Percentiles rank a stretch among this genome's conserved stretches.
Evolutionary conservation across 306 rosid genomes (phyloP).

Genomic region (Quercus wislizeni): DNA sequence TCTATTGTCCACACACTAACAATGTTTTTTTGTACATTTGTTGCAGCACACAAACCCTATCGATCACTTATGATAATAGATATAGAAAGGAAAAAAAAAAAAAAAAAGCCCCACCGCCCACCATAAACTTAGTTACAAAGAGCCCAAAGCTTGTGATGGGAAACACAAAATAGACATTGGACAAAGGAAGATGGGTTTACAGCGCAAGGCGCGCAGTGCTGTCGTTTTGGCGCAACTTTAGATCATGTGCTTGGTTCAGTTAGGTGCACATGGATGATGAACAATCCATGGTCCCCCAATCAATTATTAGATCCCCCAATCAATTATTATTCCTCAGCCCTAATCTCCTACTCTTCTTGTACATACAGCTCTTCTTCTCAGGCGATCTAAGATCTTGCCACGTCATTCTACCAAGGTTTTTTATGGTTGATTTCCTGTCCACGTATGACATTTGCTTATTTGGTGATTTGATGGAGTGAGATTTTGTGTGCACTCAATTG

Average conservation of each 20-base stretch:
- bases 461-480: not conserved
- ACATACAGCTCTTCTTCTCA: not conserved
- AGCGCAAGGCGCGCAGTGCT: not conserved
- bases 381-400: slow-evolving; percentile 7
- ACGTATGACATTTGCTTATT: not conserved
- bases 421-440: not conserved
- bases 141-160: not conserved
- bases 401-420: not conserved
- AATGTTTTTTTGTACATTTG: no score
- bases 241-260: slow-evolving; percentile 2
- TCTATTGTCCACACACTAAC: no score
- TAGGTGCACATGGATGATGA: slow-evolving; percentile 17
- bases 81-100: no score
- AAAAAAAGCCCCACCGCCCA: no score
- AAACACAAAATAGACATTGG: not conserved
- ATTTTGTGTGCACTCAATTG: not conserved
- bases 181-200: slow-evolving; percentile 7
- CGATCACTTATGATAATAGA: no score
- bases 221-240: not conserved
- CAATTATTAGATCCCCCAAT: not conserved
- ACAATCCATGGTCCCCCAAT: not conserved
- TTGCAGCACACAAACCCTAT: no score
- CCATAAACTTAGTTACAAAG: not conserved
- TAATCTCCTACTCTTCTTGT: not conserved
- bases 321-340: not conserved